Base-by-base conservation (phyloP, 306 rosid genomes). In the Hippophae tibetana region DNA sequence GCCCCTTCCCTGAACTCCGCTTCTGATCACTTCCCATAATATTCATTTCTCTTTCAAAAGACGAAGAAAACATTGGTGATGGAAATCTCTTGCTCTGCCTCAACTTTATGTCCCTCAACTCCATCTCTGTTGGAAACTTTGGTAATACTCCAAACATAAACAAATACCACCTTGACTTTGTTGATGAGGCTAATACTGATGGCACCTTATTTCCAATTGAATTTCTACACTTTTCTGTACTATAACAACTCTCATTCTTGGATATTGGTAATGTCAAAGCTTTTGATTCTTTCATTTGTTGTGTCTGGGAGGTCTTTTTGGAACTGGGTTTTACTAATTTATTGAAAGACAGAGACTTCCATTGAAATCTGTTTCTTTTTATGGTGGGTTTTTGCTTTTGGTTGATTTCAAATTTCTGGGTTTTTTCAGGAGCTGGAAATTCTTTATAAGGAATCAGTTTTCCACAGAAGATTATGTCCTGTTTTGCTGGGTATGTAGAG, bases 391-490 rank as follows among this genome's bases (percentile, higher is more conserved):
- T 49, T 11, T 5, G 27, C 7, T 47, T 42, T 43, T 25, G 14
- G 5, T 12, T n/a, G 1, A 1, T 10, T 7, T 47, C 13, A 47
- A 9, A 26, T 25, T 59, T 47, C 47, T 51, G 47, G 3, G 56
- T 9, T 27, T 53, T 65, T 42, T 52, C 38, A 2, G 63, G 40
- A 13, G 10, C 43, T 1, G 69, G 54, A 7, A 66, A 58, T 26
- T 74, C 86, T 58, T 57, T 77, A 77, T 63, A 73, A 13, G 86
- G 80, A 42, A 90, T 90, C 67, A 87, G 71, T 64, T 85, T 90
- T 5, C 98, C 98, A 8, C 98, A 90, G 47, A 90, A 90, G 72
- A 90, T 73, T 42, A 90, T 78, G 59, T 77, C 65, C 12, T 72
- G 73, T 12, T 70, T 74, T 3, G 72, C 57, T 31, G 38, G 38